Evolutionary conservation across 805 yeast species (phyloP), one percentile per base, ranked within the genome.

Genomic region (Metschnikowia peoriensis): DNA sequence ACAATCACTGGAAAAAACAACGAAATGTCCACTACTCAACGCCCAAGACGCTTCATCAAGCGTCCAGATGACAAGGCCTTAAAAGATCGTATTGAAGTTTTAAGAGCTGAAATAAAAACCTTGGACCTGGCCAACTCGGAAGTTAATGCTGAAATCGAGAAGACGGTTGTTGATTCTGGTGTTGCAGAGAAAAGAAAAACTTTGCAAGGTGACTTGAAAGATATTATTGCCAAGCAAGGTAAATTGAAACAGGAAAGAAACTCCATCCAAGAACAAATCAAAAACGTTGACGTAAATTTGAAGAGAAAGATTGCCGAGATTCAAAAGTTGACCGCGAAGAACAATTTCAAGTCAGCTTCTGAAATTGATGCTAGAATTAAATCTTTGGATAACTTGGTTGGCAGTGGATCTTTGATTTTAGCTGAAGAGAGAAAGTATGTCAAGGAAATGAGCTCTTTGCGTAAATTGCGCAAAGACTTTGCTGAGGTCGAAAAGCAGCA

Each of bases 371-470:
- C 75, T 53, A 83, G 85, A 69, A 78, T 88, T 64, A 66, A 68
- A 53, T 76, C 76, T 59, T 81, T 90, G 65, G 97, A 94, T 68
- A 80, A 78, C 41, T 76, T 80, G 60, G 85, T 94, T 56, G 89
- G 88, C 51, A 72, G 87, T 47, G 98, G 98, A 57, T 72, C 79
- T 44, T 78, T 94, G 67, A 82, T 89, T 62, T 83, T 94, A 65
- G 97, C 91, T 49, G 97, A 93, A 58, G 99, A 94, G 80, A 86
- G 89, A 76, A 80, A 84, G 66, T 72, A 79, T 59, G 83, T 94
- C 60, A 88, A 88, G 74, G 98, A 93, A 74, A 88, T 90, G 79
- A 80, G 90, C 48, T 71, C 85, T 44, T 81, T 94, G 69, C 85
- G 93, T 72, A 90, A 89, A 73, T 74, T 88, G 66, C 83, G 85